Evolutionary conservation across 2,329 filamentous ascomycete genomes (phyloP), one percentile per base, ranked within the genome.

Genomic region (Cordyceps cicadae): DNA sequence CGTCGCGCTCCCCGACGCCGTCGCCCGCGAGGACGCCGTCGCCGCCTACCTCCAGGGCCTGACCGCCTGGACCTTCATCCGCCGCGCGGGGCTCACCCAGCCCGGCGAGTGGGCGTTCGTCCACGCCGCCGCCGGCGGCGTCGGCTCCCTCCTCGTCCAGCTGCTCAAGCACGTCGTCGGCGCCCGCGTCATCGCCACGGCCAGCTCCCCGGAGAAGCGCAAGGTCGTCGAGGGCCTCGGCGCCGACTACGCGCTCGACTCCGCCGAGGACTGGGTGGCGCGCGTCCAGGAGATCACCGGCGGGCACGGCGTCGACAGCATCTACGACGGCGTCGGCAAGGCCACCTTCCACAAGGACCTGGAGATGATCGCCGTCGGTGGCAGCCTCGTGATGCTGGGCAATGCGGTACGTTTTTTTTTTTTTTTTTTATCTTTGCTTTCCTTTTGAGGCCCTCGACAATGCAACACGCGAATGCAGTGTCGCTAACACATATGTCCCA

Each of bases 251-350:
- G 76, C 87, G 60, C 80, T 96, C 66, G 87, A 90, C 70, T 93
- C 92, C 19, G 85, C 87, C 53, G 79, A 81, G 63, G 58, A 60
- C 51, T 76, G 87, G 26, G 81, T 82, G 61, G 74, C 72, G 43
- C 79, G 82, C 70, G 86, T 90, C 6, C 77, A 81, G 67, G 81
- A 88, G 70, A 85, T 90, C 54, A 96, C 91, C 0, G 82, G 79
- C 2, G 87, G 87, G 0, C 76, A 85, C 62, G 92, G 92, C 8
- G 86, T 88, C 2, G 82, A 85, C 64, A 90, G 87, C 11, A 87
- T 96, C 32, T 95, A 91, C 70, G 92, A 96, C 70, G 89, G 89
- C 6, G 90, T 96, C 3, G 92, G 92, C 14, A 90, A 90, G 76
- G 81, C 81, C 54, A 96, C 92, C 0, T 96, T 94, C 75, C 90